Evolutionary conservation across 805 yeast species (phyloP), one percentile per base, ranked within the genome.

Genomic region (Gaillardinia entomophila): DNA sequence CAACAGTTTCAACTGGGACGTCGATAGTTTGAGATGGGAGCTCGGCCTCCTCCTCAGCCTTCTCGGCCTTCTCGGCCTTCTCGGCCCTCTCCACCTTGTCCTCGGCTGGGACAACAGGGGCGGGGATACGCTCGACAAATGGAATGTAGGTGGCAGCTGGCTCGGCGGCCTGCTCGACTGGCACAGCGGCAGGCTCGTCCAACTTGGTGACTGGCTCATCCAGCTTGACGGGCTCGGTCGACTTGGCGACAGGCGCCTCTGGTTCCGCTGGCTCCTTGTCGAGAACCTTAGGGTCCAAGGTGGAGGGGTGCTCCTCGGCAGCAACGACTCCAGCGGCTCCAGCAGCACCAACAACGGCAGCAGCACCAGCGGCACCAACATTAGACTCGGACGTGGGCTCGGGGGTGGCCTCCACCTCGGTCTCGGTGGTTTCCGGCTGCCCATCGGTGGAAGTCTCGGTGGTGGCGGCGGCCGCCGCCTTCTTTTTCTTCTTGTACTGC

Each of bases 401-500:
- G 11, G 56, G 53, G 16, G 47, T 37, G 19, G 33, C 32, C 24
- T 46, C 54, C 26, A 25, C 26, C 32, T 35, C 38, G 22, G 38
- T 36, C 8, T 30, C 35, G 12, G 34, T 26, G 27, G 17, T 31
- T 32, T 12, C 45, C 51, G 32, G 38, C 46, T 14, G 40, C 33
- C 16, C 42, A 23, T 19, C 36, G 24, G 32, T 35, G 34, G 41
- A 45, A 31, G 26, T 28, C 30, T 13, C 26, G 14, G 33, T 42
- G 15, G 33, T 40, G n/a, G 28, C 22, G 14, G 37, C 45, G 12
- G 48, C 52, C 48, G 45, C 46, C 57, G 45, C 49, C 54, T 60
- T 61, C 58, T 63, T 64, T 49, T 61, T 65, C 31, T 62, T 62
- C 51, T 56, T 64, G 51, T 64, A 59, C 45, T 59, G 63, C 24